Conservation (phyloP, 139 green algal genomes). For the Coccomyxa sp. region DNA sequence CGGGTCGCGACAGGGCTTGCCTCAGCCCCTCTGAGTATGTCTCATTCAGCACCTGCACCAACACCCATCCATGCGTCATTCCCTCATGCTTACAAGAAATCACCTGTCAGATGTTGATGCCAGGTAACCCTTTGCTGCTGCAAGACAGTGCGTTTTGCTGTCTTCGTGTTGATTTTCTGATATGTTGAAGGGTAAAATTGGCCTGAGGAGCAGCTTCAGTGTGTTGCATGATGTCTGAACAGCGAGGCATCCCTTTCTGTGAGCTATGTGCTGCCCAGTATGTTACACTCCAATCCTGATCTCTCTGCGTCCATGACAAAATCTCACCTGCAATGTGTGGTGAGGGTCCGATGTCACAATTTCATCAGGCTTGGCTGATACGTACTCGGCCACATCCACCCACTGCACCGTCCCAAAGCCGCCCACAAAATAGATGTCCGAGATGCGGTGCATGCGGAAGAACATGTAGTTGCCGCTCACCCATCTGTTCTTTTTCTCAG, state of each 20-base stretch:
- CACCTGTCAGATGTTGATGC: too few species aligned
- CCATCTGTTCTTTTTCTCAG: slow-evolving; percentile 52
- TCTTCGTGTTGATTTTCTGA: not conserved
- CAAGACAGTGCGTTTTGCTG: too few species aligned
- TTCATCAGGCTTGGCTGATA: slow-evolving; percentile 65
- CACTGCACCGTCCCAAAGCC: slow-evolving; percentile 93
- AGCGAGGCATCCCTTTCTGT: too few species aligned
- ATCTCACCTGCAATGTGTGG: slow-evolving; percentile 54
- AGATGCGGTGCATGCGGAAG: slow-evolving; percentile 92
- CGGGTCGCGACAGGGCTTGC: slow-evolving; percentile 29
- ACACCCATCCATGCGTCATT: not conserved
- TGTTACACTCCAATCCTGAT: too few species aligned
- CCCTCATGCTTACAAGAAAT: not conserved
- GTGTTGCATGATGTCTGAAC: too few species aligned
- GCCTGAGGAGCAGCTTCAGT: too few species aligned
- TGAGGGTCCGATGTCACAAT: slow-evolving; percentile 62
- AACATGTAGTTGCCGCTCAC: slow-evolving; percentile 74
- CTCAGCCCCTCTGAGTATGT: slow-evolving; percentile 49
- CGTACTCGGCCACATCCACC: slow-evolving; percentile 89
- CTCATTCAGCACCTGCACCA: slow-evolving; percentile 65
- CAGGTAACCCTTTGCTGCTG: too few species aligned
- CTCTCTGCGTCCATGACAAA: not conserved
- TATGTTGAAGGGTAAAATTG: not conserved
- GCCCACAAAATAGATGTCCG: slow-evolving; percentile 98
- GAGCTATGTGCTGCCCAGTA: not conserved